phyloP scores from a whole-genome alignment of 805 yeast species.

The Cyberlindnera bimundalis region DNA sequence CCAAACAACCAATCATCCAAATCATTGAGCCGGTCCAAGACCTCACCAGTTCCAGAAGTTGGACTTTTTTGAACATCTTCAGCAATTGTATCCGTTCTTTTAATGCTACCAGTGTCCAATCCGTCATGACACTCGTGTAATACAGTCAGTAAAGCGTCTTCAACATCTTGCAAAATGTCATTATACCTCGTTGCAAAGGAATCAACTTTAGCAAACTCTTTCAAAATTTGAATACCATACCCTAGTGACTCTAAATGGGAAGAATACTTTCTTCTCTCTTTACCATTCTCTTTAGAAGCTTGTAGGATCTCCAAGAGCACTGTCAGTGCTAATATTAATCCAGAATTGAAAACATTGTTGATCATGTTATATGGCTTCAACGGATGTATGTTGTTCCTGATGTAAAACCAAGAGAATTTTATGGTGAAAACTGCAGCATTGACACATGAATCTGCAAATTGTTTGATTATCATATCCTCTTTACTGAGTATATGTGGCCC shows the following conservation, averaged over 20 bases:
- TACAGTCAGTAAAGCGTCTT: constrained; percentile 14
- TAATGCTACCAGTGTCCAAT: constrained; percentile 7
- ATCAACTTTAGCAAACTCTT: constrained; percentile 1
- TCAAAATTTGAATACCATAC: constrained; percentile 3
- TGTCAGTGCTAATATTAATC: constrained; percentile 31
- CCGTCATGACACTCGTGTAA: constrained; percentile 1
- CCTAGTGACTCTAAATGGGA: constrained; percentile 11
- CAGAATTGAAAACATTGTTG: constrained; percentile 33
- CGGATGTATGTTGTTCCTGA: constrained; percentile 29
- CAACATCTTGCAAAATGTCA: constrained; percentile 12
- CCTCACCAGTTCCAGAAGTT: constrained; percentile 5
- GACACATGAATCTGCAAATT: constrained; percentile 34
- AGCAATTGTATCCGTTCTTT: no score
- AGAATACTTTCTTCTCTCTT: constrained; percentile 1
- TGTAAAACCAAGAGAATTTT: constrained; percentile 27
- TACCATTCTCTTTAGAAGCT: background rate
- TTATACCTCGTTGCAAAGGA: constrained; percentile 7
- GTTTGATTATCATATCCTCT: constrained; percentile 14
- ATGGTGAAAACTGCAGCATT: constrained; percentile 33
- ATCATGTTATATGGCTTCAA: constrained; percentile 33
- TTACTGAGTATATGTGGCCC: background rate
- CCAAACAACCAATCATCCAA: constrained; percentile 5
- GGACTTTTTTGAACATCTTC: no score
- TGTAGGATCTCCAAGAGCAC: constrained; percentile 18
- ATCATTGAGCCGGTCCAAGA: constrained; percentile 14